Percentiles rank a stretch among this genome's conserved stretches.
Conservation (phyloP, 495 filamentous ascomycete genomes). For the Xylaria curta region DNA sequence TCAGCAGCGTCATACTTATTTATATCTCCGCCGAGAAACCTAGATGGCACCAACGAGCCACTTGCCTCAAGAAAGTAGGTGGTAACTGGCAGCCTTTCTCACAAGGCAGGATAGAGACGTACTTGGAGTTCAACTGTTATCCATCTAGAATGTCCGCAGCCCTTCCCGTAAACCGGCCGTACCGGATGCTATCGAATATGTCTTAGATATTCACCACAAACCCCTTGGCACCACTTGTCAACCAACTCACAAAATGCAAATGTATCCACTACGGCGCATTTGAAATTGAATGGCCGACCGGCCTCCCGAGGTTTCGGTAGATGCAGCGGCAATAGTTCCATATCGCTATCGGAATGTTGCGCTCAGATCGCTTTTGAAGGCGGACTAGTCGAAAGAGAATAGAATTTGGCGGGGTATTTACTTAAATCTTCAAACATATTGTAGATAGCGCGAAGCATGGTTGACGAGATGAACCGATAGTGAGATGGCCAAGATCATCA, state of each 20-base stretch:
- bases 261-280: neutral
- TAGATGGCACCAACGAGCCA: constrained; percentile 3
- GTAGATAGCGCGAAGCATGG: neutral
- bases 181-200: neutral
- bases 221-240: neutral
- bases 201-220: neutral
- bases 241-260: neutral
- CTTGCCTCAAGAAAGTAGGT: neutral
- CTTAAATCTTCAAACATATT: neutral
- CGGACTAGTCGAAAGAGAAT: neutral
- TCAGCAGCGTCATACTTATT: constrained; percentile 26
- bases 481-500: constrained; percentile 14
- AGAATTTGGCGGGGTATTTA: neutral
- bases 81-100: neutral
- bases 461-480: neutral
- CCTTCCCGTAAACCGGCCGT: constrained; percentile 1
- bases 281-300: neutral
- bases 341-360: neutral
- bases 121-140: too few relatives aligned
- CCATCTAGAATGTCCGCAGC: neutral
- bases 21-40: constrained; percentile 20
- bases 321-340: constrained; percentile 14
- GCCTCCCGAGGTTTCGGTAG: constrained; percentile 12
- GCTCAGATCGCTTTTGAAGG: constrained; percentile 8
- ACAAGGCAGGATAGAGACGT: neutral